Conservation (phyloP, 108 stramenopile species). For the Stephanodiscus minutulus region DNA sequence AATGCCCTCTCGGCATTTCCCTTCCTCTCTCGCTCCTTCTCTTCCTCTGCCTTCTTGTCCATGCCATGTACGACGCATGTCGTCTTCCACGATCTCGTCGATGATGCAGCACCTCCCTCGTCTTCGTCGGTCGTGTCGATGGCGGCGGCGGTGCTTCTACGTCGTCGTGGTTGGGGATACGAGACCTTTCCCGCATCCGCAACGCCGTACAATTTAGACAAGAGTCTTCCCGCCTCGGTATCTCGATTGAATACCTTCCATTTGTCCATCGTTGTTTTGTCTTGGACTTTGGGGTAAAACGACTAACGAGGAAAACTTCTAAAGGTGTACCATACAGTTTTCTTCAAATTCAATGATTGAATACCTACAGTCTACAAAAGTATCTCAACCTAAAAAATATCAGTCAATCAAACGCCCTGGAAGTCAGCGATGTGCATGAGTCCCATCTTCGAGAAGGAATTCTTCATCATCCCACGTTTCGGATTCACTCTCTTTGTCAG, state of each 20-base stretch:
- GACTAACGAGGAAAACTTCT: too few species aligned
- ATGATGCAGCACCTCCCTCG: neutral
- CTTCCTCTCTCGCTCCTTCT: constrained; percentile 33
- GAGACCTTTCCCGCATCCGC: constrained; percentile 23
- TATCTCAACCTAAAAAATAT: too few species aligned
- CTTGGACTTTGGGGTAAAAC: too few species aligned
- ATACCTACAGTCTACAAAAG: too few species aligned
- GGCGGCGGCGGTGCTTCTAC: constrained; percentile 2
- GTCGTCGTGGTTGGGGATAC: constrained; percentile 31
- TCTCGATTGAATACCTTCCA: constrained; percentile 34
- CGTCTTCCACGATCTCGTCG: constrained; percentile 36
- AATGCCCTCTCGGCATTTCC: constrained; percentile 19
- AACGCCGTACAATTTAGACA: constrained; percentile 37
- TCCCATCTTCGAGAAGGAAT: constrained; percentile 55
- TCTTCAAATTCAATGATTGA: too few species aligned
- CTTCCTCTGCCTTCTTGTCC: constrained; percentile 17
- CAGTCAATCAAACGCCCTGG: too few species aligned
- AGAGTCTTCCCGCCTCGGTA: constrained; percentile 39
- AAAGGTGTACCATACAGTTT: too few species aligned
- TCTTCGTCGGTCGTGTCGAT: neutral
- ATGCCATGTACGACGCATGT: constrained; percentile 29
- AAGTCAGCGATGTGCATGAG: constrained; percentile 50
- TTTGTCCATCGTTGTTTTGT: constrained; percentile 1
- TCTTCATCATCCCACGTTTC: constrained; percentile 57
- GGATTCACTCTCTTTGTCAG: constrained; percentile 17